Percentiles rank a stretch among this genome's conserved stretches.
These are phyloP conservation scores for Paramecium sexaurelia DNA, from an alignment of 73 alveolate species.

Conservation along the genomic window DNA sequence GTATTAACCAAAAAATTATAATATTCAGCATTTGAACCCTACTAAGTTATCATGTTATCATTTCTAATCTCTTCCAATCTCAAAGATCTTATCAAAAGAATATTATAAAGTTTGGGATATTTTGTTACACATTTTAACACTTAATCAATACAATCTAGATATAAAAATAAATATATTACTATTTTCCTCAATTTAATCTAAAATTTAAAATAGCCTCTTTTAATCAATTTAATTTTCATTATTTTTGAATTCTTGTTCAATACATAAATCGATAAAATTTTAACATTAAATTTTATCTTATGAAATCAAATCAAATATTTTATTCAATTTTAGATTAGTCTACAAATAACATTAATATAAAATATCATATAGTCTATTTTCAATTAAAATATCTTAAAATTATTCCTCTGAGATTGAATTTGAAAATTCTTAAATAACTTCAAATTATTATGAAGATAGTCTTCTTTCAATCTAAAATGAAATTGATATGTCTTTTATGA, in stretches of 20 bases:
- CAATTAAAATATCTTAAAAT: neutral
- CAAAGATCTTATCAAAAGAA: neutral
- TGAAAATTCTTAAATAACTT: neutral
- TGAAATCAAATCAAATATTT: neutral
- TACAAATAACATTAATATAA: neutral
- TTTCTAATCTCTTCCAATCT: neutral
- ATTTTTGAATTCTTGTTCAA: neutral
- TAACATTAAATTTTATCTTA: neutral
- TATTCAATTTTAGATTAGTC: neutral
- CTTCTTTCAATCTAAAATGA: neutral
- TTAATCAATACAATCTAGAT: neutral
- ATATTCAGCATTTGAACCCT: neutral
- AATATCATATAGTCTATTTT: neutral
- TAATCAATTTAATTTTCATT: neutral
- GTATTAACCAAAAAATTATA: neutral
- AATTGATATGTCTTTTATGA: neutral
- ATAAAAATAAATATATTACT: neutral
- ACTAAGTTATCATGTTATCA: neutral
- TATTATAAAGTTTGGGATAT: constrained; percentile 22
- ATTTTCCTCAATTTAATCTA: neutral
- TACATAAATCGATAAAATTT: neutral
- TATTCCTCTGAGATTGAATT: neutral
- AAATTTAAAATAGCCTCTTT: neutral
- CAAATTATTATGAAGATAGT: neutral
- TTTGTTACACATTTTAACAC: neutral